Evolutionary conservation across 441 rosid species (phyloP).

Genomic region (Corymbia calophylla): DNA sequence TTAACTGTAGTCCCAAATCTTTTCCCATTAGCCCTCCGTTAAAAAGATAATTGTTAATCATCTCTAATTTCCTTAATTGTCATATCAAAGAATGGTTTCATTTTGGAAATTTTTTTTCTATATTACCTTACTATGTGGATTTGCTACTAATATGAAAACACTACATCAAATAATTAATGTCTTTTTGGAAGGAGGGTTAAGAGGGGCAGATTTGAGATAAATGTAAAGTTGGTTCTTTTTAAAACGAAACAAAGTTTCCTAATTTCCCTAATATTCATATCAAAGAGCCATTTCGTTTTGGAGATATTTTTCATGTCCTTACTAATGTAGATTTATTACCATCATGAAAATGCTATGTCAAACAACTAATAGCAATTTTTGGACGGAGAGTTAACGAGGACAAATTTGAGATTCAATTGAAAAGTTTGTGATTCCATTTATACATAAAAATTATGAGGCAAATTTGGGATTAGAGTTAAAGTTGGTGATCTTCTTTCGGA

Average conservation of each 20-base stretch:
- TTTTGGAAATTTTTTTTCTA: too few relatives aligned
- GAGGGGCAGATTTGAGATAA: neutral
- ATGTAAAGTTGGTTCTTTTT: neutral
- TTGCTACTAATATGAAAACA: neutral
- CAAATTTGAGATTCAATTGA: neutral
- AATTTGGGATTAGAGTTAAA: neutral
- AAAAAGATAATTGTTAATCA: rapidly evolving
- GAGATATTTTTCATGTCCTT: too few relatives aligned
- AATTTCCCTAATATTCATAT: neutral
- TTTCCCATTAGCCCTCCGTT: neutral
- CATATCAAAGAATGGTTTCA: neutral
- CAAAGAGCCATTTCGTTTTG: too few relatives aligned
- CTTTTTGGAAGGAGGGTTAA: neutral
- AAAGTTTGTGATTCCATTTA: neutral
- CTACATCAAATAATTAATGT: neutral
- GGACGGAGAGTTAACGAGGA: neutral
- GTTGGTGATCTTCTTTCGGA: neutral
- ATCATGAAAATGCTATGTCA: neutral
- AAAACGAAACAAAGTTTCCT: neutral
- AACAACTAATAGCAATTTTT: neutral
- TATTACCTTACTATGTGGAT: neutral
- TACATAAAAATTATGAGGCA: neutral
- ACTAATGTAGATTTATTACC: neutral
- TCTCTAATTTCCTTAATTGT: neutral
- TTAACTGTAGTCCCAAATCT: neutral